phyloP scores from a whole-genome alignment of 2,329 filamentous ascomycete genomes.

The Lecanoromycetidae sp. region DNA sequence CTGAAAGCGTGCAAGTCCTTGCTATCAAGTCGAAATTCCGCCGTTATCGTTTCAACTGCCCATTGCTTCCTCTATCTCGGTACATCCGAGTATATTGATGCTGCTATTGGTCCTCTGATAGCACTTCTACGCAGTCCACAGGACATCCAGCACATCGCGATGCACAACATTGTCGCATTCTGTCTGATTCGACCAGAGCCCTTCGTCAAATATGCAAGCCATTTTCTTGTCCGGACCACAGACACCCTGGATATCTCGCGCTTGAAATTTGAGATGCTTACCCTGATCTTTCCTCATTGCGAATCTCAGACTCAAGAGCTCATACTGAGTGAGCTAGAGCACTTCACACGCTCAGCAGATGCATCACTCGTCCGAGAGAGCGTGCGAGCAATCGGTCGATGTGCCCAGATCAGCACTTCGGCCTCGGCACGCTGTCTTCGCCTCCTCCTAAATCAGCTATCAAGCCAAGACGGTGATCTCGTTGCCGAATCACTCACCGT shows the following conservation, averaged over 20 bases:
- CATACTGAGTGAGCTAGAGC: constrained; percentile 83
- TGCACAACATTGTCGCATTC: constrained; percentile 93
- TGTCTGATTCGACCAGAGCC: constrained; percentile 61
- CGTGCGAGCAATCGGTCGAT: constrained; percentile 84
- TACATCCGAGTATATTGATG: constrained; percentile 60
- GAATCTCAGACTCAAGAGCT: constrained; percentile 66
- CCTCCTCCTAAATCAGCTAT: constrained; percentile 74
- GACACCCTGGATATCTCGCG: constrained; percentile 77
- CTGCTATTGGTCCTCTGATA: constrained; percentile 70
- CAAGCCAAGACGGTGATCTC: constrained; percentile 72
- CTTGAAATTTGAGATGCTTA: constrained; percentile 81
- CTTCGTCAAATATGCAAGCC: constrained; percentile 80
- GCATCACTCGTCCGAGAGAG: constrained; percentile 73
- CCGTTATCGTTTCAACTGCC: constrained; percentile 77
- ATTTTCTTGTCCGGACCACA: constrained; percentile 73
- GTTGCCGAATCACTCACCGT: constrained; percentile 91
- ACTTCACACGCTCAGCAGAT: constrained; percentile 70
- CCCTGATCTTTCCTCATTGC: constrained; percentile 78
- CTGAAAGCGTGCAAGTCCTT: constrained; percentile 71
- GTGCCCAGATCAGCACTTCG: constrained; percentile 62
- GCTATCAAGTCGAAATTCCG: constrained; percentile 83
- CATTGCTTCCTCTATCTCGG: constrained; percentile 77
- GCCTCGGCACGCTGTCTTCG: constrained; percentile 70
- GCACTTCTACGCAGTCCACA: constrained; percentile 72
- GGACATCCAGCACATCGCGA: constrained; percentile 77